Evolutionary conservation across 441 rosid species (phyloP).

Genomic region (Syzygium syzygioides): DNA sequence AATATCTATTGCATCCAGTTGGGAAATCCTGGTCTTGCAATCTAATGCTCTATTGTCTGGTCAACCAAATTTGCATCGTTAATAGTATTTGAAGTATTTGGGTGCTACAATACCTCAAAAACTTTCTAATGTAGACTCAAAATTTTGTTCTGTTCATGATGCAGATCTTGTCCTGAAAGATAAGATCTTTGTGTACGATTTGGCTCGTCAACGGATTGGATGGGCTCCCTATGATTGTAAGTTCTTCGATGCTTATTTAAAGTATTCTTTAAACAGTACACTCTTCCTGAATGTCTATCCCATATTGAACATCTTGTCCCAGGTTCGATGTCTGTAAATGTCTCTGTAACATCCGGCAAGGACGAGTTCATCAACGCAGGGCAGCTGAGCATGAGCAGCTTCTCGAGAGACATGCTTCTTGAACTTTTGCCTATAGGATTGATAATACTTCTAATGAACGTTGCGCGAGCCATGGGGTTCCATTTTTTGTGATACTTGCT

Average conservation of each 20-base stretch:
- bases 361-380: conserved; percentile 46
- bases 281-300: neutral
- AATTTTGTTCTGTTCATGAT: neutral
- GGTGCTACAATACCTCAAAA: neutral
- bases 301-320: conserved; percentile 4
- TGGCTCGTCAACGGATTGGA: conserved; percentile 54
- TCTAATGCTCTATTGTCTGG: neutral
- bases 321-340: conserved; percentile 70
- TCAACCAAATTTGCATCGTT: neutral
- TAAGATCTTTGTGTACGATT: conserved; percentile 70
- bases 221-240: conserved; percentile 76
- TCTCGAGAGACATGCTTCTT: conserved; percentile 34
- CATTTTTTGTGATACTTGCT: conserved; percentile 27
- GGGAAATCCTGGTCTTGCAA: neutral
- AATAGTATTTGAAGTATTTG: neutral
- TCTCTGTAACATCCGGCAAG: conserved; percentile 58
- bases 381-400: conserved; percentile 36
- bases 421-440: conserved; percentile 29
- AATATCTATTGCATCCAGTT: neutral
- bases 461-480: conserved; percentile 19
- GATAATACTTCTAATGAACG: conserved; percentile 30
- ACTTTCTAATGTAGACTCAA: neutral
- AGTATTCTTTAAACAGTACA: neutral
- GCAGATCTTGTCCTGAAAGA: conserved; percentile 74
- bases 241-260: conserved; percentile 9